A percentile compares a stretch with the other conserved stretches of the same genome.
Conservation (phyloP, 176 grass and related monocot species). For the Luzula sylvatica region DNA sequence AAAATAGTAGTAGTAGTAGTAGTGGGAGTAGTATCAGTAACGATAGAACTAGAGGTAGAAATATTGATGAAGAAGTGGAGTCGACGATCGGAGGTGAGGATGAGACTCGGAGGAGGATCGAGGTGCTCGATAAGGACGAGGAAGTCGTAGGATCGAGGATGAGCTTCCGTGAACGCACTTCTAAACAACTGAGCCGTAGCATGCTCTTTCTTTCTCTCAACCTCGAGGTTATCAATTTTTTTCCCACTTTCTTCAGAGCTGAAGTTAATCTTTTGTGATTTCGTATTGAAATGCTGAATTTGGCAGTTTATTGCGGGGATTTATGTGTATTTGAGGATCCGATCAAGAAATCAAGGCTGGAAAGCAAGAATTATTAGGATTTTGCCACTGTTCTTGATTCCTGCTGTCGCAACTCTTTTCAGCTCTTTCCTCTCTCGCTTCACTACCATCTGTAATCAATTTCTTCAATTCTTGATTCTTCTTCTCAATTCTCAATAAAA, state of each 20-base stretch:
- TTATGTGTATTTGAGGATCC: constrained; percentile 19
- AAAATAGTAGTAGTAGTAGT: not conserved
- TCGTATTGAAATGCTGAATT: not conserved
- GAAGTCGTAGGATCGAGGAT: constrained; percentile 13
- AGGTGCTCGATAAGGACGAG: constrained; percentile 11
- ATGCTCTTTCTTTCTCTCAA: constrained; percentile 19
- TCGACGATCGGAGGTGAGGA: constrained; percentile 5
- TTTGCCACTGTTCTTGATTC: constrained; percentile 19
- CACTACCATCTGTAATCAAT: constrained; percentile 15
- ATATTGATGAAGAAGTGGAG: not conserved
- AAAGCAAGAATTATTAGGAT: constrained; percentile 4
- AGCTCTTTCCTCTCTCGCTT: constrained; percentile 11
- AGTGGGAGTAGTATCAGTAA: not conserved
- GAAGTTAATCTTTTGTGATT: no score
- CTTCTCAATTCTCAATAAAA: no score
- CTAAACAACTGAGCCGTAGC: constrained; percentile 9
- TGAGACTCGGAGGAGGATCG: constrained; percentile 8
- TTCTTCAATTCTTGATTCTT: no score
- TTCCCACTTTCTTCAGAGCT: not conserved
- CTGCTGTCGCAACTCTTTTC: constrained; percentile 12
- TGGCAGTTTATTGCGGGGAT: constrained; percentile 20
- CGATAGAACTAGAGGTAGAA: not conserved
- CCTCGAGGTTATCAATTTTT: constrained; percentile 5
- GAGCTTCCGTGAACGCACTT: not conserved
- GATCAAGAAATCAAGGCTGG: constrained; percentile 11